Evolutionary conservation across 2,329 filamentous ascomycete species (phyloP), one percentile per base, ranked within the genome.

Genomic region (Paradendryphiella salina): DNA sequence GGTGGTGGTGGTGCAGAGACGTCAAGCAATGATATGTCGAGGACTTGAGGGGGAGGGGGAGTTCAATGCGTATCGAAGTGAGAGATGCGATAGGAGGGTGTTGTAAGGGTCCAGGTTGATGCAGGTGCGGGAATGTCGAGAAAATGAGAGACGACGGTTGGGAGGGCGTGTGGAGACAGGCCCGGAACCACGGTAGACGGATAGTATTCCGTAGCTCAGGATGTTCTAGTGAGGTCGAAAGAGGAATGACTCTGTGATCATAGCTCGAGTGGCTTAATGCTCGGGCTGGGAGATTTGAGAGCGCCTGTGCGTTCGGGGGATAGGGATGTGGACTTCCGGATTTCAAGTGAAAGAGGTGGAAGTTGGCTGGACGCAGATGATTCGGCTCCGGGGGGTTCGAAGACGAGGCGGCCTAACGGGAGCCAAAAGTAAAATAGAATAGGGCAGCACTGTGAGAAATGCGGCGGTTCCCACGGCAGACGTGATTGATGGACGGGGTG

Each of bases 121-220:
- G 70, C 65, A 73, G 67, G 52, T 64, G 64, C 65, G 68, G 65
- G 61, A 67, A 59, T 61, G 67, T 65, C 59, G 64, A 67, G 69
- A 69, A 73, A 71, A 73, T 71, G 72, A 74, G 66, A 66, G 70
- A 69, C 66, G 65, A 71, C 63, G 63, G 68, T 68, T 72, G 69
- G 65, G 71, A 71, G 67, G 71, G 64, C 64, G 67, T 72, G 67
- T 72, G 69, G 69, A 70, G 67, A 68, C 58, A 61, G 62, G 66
- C 69, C 72, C 72, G 70, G 71, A 65, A 65, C 67, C 66, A 73
- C 71, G 72, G 72, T 74, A 72, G 66, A 64, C 70, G 71, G 71
- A 67, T 71, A 65, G 65, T 66, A 63, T 72, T 67, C 68, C 70
- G 71, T 65, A 63, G 61, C 54, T 63, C 66, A 65, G 67, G 65